phyloP scores from a whole-genome alignment of 2,329 filamentous ascomycete species.

The Ampelomyces quisqualis region DNA sequence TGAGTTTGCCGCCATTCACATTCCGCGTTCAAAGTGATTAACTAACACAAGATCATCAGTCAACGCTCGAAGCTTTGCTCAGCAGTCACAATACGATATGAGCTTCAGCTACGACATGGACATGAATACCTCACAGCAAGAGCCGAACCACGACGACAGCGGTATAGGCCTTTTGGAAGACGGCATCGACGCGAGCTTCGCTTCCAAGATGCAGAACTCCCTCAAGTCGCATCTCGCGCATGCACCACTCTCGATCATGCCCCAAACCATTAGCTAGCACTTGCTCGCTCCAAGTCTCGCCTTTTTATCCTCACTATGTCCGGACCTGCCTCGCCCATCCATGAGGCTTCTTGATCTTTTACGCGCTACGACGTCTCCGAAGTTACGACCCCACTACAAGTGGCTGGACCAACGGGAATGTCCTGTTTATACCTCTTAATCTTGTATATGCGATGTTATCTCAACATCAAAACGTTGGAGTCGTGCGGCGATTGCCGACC shows the following conservation, averaged over 20 bases:
- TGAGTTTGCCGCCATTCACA: slow-evolving; percentile 23
- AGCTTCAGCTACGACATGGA: slow-evolving; percentile 39
- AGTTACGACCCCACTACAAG: slow-evolving; percentile 34
- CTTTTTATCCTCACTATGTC: background rate
- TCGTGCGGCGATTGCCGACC: background rate
- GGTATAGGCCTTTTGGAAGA: slow-evolving; percentile 40
- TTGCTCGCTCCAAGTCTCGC: no score
- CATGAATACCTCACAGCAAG: slow-evolving; percentile 34
- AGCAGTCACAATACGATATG: slow-evolving; percentile 36
- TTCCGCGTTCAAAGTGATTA: slow-evolving; percentile 26
- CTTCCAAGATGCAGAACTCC: slow-evolving; percentile 22
- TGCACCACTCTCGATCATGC: slow-evolving; percentile 14
- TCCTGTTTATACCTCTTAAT: slow-evolving; percentile 29
- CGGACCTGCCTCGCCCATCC: background rate
- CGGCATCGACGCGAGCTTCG: slow-evolving; percentile 39
- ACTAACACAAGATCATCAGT: slow-evolving; percentile 42
- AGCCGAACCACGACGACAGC: slow-evolving; percentile 39
- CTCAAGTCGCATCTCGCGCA: slow-evolving; percentile 28
- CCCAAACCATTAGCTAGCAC: slow-evolving; percentile 22
- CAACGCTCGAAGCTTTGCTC: slow-evolving; percentile 36
- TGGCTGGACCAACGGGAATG: slow-evolving; percentile 28
- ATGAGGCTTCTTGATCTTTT: slow-evolving; percentile 3
- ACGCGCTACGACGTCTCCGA: slow-evolving; percentile 28
- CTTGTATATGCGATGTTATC: slow-evolving; percentile 18
- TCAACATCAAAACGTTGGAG: background rate